Evolutionary conservation across 768 basidiomycete genomes (phyloP).

Genomic region (Tylopilus plumbeoviolaceoides): DNA sequence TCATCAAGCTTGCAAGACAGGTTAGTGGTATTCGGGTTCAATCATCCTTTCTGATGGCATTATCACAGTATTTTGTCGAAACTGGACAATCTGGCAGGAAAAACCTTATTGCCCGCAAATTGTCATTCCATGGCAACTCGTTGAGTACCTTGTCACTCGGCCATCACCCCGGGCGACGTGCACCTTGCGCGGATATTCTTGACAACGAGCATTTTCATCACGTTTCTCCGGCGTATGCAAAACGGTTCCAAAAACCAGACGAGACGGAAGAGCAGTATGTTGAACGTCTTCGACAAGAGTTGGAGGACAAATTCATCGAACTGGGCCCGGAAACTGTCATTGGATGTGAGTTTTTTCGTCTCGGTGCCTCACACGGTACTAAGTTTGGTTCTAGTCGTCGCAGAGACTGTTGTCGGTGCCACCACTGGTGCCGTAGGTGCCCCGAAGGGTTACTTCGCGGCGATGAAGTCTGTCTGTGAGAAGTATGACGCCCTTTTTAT

Average conservation of each 20-base stretch:
- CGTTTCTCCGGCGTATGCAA: slow-evolving; percentile 83
- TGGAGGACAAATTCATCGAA: slow-evolving; percentile 82
- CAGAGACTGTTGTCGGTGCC: slow-evolving; percentile 86
- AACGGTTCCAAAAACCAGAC: slow-evolving; percentile 63
- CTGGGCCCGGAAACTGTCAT: slow-evolving; percentile 80
- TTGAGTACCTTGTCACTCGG: slow-evolving; percentile 65
- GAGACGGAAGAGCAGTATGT: slow-evolving; percentile 83
- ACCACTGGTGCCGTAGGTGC: slow-evolving; percentile 73
- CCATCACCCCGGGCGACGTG: slow-evolving; percentile 62
- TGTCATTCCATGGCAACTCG: slow-evolving; percentile 88
- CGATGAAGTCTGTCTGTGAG: slow-evolving; percentile 78
- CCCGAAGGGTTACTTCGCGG: slow-evolving; percentile 82
- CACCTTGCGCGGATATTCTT: slow-evolving; percentile 63
- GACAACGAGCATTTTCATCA: slow-evolving; percentile 71
- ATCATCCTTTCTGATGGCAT: slow-evolving; percentile 7
- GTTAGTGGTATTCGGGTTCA: slow-evolving; percentile 32
- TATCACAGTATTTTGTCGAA: slow-evolving; percentile 62
- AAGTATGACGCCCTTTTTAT: slow-evolving; percentile 74
- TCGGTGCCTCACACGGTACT: neutral
- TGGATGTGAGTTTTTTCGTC: slow-evolving; percentile 51
- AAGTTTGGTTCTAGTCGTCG: slow-evolving; percentile 50
- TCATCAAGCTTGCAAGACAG: slow-evolving; percentile 79
- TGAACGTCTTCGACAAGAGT: slow-evolving; percentile 67
- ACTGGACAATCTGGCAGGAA: slow-evolving; percentile 63
- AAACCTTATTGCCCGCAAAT: slow-evolving; percentile 73